A percentile compares a stretch with the other conserved stretches of the same genome.
Conservation (phyloP, 768 basidiomycete genomes). For the Mycena kentingensis region DNA sequence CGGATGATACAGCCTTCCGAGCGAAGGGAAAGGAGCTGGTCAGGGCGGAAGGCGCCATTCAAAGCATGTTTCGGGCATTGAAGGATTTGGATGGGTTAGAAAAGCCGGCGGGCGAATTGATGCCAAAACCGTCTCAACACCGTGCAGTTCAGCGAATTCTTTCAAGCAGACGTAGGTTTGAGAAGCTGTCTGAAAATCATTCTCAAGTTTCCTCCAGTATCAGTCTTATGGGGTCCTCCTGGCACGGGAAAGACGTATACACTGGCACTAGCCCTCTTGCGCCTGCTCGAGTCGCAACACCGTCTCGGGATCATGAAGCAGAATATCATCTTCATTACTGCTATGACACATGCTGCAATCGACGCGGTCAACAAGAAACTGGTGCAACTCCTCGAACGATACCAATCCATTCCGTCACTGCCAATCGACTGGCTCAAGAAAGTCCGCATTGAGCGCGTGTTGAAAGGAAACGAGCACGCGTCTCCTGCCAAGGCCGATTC, state of each 20-base stretch:
- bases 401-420: slow-evolving; percentile 38
- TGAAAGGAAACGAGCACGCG: slow-evolving; percentile 43
- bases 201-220: too few species aligned
- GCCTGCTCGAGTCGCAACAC: slow-evolving; percentile 45
- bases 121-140: slow-evolving; percentile 50
- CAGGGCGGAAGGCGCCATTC: slow-evolving; percentile 40
- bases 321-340: slow-evolving; percentile 50
- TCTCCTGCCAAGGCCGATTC: slow-evolving; percentile 32
- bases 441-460: slow-evolving; percentile 43
- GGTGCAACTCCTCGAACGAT: slow-evolving; percentile 37
- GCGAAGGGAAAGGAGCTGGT: slow-evolving; percentile 28
- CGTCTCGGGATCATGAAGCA: slow-evolving; percentile 31
- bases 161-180: slow-evolving; percentile 33
- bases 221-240: slow-evolving; percentile 56
- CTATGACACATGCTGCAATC: slow-evolving; percentile 56
- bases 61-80: slow-evolving; percentile 43
- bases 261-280: slow-evolving; percentile 47
- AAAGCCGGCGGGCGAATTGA: slow-evolving; percentile 38
- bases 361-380: slow-evolving; percentile 49
- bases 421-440: slow-evolving; percentile 46
- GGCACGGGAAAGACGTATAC: slow-evolving; percentile 59
- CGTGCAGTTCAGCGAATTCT: slow-evolving; percentile 46
- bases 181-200: too few species aligned
- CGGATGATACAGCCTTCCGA: slow-evolving; percentile 24
- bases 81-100: slow-evolving; percentile 32